Evolutionary conservation across 805 yeast species (phyloP).

Genomic region (Zygoascus bituminiphila): DNA sequence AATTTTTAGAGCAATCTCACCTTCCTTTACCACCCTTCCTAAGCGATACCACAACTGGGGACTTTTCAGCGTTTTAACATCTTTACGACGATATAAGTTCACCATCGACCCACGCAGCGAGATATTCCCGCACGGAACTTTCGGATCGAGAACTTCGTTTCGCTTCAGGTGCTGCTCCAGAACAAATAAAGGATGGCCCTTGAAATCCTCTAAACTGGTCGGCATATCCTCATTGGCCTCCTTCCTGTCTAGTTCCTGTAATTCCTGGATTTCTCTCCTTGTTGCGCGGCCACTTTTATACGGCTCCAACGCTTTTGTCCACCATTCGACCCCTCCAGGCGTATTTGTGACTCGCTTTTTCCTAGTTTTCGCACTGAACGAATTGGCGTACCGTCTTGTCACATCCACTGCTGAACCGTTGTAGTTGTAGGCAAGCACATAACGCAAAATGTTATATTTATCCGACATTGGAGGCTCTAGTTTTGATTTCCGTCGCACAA

Average conservation of each 20-base stretch:
- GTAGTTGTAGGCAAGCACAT: conserved; percentile 70
- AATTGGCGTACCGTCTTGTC: conserved; percentile 70
- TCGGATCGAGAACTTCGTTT: conserved; percentile 65
- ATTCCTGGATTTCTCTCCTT: conserved; percentile 39
- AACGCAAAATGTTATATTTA: conserved; percentile 50
- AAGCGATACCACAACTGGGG: conserved; percentile 80
- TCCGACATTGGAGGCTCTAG: conserved; percentile 69
- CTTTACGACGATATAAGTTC: conserved; percentile 50
- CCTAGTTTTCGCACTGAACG: conserved; percentile 64
- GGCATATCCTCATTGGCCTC: conserved; percentile 83
- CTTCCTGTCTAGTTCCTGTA: conserved; percentile 50
- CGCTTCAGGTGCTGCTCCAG: conserved; percentile 64
- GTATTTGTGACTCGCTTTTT: conserved; percentile 63
- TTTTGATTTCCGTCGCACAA: conserved; percentile 45
- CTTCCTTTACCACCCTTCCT: conserved; percentile 68
- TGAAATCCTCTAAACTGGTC: conserved; percentile 68
- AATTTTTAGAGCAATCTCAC: conserved; percentile 55
- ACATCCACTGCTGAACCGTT: conserved; percentile 66
- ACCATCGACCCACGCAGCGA: conserved; percentile 28
- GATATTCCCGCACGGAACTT: conserved; percentile 66
- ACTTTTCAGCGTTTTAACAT: conserved; percentile 56
- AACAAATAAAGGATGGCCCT: conserved; percentile 79
- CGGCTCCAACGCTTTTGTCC: conserved; percentile 34
- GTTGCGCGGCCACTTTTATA: conserved; percentile 16
- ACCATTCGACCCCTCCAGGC: conserved; percentile 55